These are phyloP conservation scores for Copromyces sp. DNA, from an alignment of 495 filamentous ascomycete genomes.

Conservation along the genomic window DNA sequence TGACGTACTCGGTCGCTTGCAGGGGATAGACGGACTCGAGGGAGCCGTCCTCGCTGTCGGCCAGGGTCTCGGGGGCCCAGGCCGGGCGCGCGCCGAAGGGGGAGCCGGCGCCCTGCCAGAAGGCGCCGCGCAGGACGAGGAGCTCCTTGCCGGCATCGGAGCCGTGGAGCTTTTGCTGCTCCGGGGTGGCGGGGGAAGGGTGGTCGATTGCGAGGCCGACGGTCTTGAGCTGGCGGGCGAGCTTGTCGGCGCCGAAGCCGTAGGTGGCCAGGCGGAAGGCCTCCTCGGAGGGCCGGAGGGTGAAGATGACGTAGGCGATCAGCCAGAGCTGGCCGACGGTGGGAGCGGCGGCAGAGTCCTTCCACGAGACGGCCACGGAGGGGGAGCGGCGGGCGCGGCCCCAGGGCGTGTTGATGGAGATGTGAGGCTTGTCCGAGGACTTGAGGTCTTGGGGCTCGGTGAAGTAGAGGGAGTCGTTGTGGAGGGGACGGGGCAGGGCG, in stretches of 20 bases:
- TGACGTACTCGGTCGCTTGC: slow-evolving; percentile 43
- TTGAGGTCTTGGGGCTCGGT: slow-evolving; percentile 35
- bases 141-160: slow-evolving; percentile 28
- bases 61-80: slow-evolving; percentile 38
- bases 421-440: slow-evolving; percentile 33
- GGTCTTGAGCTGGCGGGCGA: slow-evolving; percentile 41
- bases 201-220: slow-evolving; percentile 43
- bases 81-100: slow-evolving; percentile 52
- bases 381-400: slow-evolving; percentile 35
- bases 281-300: slow-evolving; percentile 43
- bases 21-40: slow-evolving; percentile 36
- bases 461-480: slow-evolving; percentile 30
- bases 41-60: slow-evolving; percentile 28
- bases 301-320: slow-evolving; percentile 48
- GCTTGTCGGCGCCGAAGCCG: slow-evolving; percentile 28
- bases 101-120: slow-evolving; percentile 61
- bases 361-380: slow-evolving; percentile 27
- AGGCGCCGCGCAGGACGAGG: slow-evolving; percentile 39
- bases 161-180: slow-evolving; percentile 27
- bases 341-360: slow-evolving; percentile 23
- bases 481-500: slow-evolving; percentile 20
- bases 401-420: slow-evolving; percentile 39
- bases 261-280: slow-evolving; percentile 40
- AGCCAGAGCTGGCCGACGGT: slow-evolving; percentile 54
- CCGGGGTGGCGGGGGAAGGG: slow-evolving; percentile 20